Evolutionary conservation across 2,329 filamentous ascomycete genomes (phyloP).

Genomic region (Sphaerostilbella broomeana): DNA sequence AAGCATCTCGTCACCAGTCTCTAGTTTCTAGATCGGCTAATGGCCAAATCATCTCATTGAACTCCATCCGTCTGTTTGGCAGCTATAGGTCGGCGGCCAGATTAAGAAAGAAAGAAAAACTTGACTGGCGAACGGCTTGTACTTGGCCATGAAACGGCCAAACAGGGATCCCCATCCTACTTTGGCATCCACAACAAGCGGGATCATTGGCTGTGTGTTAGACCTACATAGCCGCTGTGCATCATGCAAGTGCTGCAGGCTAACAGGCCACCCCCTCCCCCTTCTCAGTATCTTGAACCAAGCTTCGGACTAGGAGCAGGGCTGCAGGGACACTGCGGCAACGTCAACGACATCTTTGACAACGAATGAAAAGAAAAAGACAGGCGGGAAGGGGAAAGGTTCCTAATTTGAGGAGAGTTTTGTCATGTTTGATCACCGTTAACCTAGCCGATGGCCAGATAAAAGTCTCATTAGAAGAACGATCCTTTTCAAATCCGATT

Average conservation of each 20-base stretch:
- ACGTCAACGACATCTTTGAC: conserved; percentile 6
- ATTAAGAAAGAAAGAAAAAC: conserved; percentile 2
- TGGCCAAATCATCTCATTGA: too few relatives aligned
- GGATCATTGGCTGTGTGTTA: conserved; percentile 29
- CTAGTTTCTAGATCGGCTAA: too few relatives aligned
- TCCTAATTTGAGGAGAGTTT: too few relatives aligned
- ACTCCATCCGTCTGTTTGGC: too few relatives aligned
- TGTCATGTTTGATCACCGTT: too few relatives aligned
- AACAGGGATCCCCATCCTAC: conserved; percentile 22
- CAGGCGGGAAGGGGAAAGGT: too few relatives aligned
- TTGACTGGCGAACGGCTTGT: conserved; percentile 10
- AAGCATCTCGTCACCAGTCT: too few relatives aligned
- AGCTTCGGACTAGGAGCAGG: conserved; percentile 12
- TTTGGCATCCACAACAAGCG: conserved; percentile 15
- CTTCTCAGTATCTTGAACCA: conserved; percentile 12
- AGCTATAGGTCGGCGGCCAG: too few relatives aligned
- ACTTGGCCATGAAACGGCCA: conserved; percentile 26
- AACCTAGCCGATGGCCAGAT: too few relatives aligned
- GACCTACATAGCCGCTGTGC: conserved; percentile 37
- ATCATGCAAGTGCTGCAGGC: conserved; percentile 36
- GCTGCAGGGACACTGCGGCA: conserved; percentile 13
- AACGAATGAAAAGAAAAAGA: not conserved
- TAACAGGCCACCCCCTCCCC: conserved; percentile 15
- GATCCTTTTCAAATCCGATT: conserved; percentile 7
- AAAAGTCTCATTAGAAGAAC: too few relatives aligned